Base-by-base conservation (phyloP, 2,329 filamentous ascomycete species). In the Zarea fungicola region DNA sequence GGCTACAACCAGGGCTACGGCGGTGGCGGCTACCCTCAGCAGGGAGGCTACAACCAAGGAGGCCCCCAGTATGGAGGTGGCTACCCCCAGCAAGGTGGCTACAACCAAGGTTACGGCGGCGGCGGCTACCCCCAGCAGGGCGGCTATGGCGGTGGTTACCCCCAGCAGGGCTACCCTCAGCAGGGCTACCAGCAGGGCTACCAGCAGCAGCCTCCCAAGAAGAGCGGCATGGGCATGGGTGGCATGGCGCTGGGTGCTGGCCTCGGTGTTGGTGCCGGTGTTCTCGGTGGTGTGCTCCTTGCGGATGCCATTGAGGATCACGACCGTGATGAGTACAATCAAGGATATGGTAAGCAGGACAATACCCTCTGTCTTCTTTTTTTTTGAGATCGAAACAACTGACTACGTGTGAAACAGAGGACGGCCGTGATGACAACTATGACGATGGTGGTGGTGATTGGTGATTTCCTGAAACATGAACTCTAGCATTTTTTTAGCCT, bases 181-280 rank as follows among this genome's bases (percentile, higher is more conserved):
- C 62, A 28, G 13, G 42, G 42, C 5, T 16, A 16, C 32, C 23
- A 49, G 25, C 45, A 41, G 14, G 31, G 41, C 18, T 57, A 56
- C 11, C 55, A 60, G 21, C 61, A 64, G 52, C 65, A 70, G 50
- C 74, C 70, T 52, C n/a, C 74, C 72, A 58, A 56, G 64, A 40
- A 68, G 67, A 21, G 76, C 2, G 72, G 56, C 52, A 55, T 55
- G 49, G 69, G 71, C 22, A 44, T 49, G 40, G 68, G 66, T 37
- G 64, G 66, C 29, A 58, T 63, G 58, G 87, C 88, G n/a, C 75
- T 79, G 52, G 80, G 76, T 2, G 89, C 87, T 41, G 89, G 87
- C 19, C 71, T 95, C 36, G 90, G 90, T 70, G 66, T 88, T 4
- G 90, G 89, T 56, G 90, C 85, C 54, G 90, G 90, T 65, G 61